Evolutionary conservation across 2,329 filamentous ascomycete species (phyloP), one percentile per base, ranked within the genome.

Genomic region (Microdochium nivale): DNA sequence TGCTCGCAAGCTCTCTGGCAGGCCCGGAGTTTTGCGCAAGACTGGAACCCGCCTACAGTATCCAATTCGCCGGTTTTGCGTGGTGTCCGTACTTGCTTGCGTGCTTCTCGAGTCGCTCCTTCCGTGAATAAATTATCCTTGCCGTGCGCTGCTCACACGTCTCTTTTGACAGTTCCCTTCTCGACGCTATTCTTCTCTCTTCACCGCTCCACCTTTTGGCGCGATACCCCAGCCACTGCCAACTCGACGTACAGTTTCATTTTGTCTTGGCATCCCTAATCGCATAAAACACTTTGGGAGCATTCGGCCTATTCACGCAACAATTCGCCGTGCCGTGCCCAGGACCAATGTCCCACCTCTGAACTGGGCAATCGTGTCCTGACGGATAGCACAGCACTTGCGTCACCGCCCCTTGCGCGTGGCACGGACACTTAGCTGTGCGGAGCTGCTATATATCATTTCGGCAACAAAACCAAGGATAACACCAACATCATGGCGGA

Each of bases 401-500:
- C 27, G 27, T 30, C 11, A 30, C 27, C 5, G 11, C 27, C 11
- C 11, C 11, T 11, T 30, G 27, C 27, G 27, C 11, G 27, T 30
- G 11, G 11, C 11, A 30, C 27, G 27, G 27, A 30, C 27, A 30
- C 27, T 11, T 14, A 43, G 16, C 35, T n/a, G 5, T 5, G 14
- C 16, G 4, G 21, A 43, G 16, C 51, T 48, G 49, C 48, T 32
- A 48, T 53, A 33, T 46, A 27, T 3, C n/a, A 14, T 9, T 14
- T 43, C 33, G 46, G 21, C 49, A n/a, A 32, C 23, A 47, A 32
- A 53, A 46, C 52, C n/a, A 52, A 47, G 27, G 54, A 25, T 51
- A 53, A 37, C 54, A 62, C 40, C 16, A 4, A 16, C 10, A 44
- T 19, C 60, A 83, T 82, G 78, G 72, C 74, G 54, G 81, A 84